phyloP scores from a whole-genome alignment of 257 asterid species.

The Gardenia jasminoides region DNA sequence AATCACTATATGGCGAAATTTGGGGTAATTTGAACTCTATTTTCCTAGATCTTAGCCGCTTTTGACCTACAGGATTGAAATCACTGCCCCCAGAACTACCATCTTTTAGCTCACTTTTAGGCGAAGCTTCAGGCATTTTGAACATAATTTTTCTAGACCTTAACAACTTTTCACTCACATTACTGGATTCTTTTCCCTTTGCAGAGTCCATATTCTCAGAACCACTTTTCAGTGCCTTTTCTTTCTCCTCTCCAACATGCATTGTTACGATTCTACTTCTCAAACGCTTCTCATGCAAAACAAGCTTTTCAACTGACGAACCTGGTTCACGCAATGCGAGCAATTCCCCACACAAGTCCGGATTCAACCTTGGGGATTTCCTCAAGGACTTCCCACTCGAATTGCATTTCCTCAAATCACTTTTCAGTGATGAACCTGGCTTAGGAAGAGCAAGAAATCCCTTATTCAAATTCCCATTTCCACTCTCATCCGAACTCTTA shows the following conservation, averaged over 20 bases:
- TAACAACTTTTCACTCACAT: conserved; percentile 10
- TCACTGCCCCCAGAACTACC: background rate
- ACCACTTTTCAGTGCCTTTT: conserved; percentile 7
- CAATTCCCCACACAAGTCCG: conserved; percentile 10
- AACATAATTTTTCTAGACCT: conserved; percentile 24
- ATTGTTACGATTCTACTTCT: conserved; percentile 34
- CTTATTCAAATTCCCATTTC: background rate
- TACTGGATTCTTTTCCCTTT: background rate
- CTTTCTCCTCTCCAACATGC: conserved; percentile 23
- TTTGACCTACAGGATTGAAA: background rate
- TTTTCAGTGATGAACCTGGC: conserved; percentile 18
- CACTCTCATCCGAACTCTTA: background rate
- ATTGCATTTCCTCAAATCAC: conserved; percentile 11
- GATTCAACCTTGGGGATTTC: conserved; percentile 31
- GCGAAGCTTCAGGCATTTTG: conserved; percentile 10
- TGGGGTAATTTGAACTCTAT: background rate
- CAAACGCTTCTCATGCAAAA: conserved; percentile 32
- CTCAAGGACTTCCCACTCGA: conserved; percentile 16
- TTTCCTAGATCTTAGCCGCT: background rate
- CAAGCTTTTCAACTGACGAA: conserved; percentile 6
- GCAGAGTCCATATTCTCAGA: background rate
- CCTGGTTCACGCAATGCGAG: conserved; percentile 30
- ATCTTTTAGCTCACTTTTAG: background rate
- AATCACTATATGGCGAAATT: background rate
- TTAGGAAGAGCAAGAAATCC: conserved; percentile 24